A percentile compares a stretch with the other conserved stretches of the same genome.
phyloP scores from a whole-genome alignment of 2,329 filamentous ascomycete species.

The Aspergillus quadrilineatus region DNA sequence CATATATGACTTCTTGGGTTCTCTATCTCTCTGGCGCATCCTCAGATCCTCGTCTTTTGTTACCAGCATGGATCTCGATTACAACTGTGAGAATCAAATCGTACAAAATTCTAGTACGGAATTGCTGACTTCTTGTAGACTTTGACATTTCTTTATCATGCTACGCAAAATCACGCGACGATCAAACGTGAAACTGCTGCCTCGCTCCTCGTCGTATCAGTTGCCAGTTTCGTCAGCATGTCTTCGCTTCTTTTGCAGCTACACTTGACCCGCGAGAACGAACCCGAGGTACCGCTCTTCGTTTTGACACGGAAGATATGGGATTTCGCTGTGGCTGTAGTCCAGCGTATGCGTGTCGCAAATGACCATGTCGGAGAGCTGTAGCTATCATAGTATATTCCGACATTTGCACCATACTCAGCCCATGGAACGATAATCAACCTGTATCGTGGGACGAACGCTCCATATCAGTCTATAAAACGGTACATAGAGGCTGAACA shows the following conservation, averaged over 20 bases:
- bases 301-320: constrained; percentile 47
- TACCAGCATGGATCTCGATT: constrained; percentile 77
- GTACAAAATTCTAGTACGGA: background rate
- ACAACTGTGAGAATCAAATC: constrained; percentile 58
- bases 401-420: background rate
- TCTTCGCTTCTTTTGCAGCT: constrained; percentile 66
- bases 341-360: constrained; percentile 36
- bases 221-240: constrained; percentile 75
- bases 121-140: constrained; percentile 50
- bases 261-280: constrained; percentile 61
- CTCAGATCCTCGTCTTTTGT: constrained; percentile 66
- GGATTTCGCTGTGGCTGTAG: constrained; percentile 37
- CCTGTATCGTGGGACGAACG: background rate
- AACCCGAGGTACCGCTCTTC: constrained; percentile 60
- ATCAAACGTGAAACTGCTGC: constrained; percentile 77
- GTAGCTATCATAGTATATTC: constrained; percentile 8
- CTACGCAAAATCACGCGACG: constrained; percentile 74
- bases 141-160: constrained; percentile 71
- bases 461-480: no score
- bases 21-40: constrained; percentile 69
- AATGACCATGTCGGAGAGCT: constrained; percentile 30
- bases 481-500: background rate
- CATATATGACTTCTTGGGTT: constrained; percentile 71
- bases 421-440: background rate
- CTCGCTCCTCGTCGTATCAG: constrained; percentile 73